Evolutionary conservation across 2,329 filamentous ascomycete genomes (phyloP).

Genomic region (Thermochaetoides dissita): DNA sequence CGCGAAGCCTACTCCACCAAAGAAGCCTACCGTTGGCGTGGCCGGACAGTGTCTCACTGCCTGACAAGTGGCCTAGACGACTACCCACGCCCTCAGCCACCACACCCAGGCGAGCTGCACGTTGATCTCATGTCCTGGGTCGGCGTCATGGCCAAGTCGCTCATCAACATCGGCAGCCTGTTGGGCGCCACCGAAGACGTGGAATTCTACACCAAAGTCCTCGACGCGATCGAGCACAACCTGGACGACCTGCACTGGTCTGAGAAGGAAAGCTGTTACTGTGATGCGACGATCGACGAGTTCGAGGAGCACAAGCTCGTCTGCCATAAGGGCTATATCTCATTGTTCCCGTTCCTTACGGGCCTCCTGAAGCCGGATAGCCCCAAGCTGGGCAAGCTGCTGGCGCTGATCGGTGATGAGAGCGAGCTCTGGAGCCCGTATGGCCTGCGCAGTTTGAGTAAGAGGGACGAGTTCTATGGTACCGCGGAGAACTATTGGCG

Average conservation of each 20-base stretch:
- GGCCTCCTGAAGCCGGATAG: constrained; percentile 64
- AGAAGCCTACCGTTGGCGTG: constrained; percentile 91
- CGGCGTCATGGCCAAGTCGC: constrained; percentile 84
- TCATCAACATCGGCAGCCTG: constrained; percentile 63
- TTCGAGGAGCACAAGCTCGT: constrained; percentile 83
- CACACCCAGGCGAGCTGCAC: constrained; percentile 89
- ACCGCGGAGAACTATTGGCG: constrained; percentile 97
- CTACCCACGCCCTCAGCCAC: constrained; percentile 85
- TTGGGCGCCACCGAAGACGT: constrained; percentile 68
- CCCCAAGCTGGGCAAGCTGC: constrained; percentile 56
- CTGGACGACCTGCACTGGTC: constrained; percentile 92
- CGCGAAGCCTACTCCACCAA: constrained; percentile 76
- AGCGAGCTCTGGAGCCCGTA: constrained; percentile 80
- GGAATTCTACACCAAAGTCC: constrained; percentile 54
- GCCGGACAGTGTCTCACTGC: constrained; percentile 72
- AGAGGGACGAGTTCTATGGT: constrained; percentile 67
- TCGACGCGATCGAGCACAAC: constrained; percentile 69
- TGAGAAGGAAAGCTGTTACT: constrained; percentile 66
- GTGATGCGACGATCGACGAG: constrained; percentile 87
- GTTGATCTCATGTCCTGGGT: constrained; percentile 93
- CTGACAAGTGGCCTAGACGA: constrained; percentile 91
- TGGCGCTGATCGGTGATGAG: constrained; percentile 67
- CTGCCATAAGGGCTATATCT: constrained; percentile 94
- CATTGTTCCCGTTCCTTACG: constrained; percentile 80
- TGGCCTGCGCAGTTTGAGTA: constrained; percentile 82